Conservation (phyloP, 129 eudicot genomes). For the Smallanthus sonchifolius region DNA sequence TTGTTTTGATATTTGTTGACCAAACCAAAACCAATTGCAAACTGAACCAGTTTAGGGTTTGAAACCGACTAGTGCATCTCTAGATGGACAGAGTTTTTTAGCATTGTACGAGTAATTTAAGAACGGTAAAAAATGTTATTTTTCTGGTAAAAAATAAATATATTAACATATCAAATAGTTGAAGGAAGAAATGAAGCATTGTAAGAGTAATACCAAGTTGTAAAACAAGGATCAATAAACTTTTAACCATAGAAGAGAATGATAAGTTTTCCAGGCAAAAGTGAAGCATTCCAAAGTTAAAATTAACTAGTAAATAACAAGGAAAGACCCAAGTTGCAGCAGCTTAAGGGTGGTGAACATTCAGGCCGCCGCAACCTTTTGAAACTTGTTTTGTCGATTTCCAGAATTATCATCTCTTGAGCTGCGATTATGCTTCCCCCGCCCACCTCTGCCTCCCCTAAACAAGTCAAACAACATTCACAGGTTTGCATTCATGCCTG, state of each 20-base stretch:
- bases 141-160: not conserved
- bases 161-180: not conserved
- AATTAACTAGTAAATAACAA: not conserved
- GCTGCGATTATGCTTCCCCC: slow-evolving; percentile 58
- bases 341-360: not conserved
- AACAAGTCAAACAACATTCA: not conserved
- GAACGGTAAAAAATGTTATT: too few relatives aligned
- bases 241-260: not conserved
- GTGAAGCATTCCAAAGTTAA: not conserved
- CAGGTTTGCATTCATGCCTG: not conserved
- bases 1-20: too few relatives aligned
- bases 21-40: too few relatives aligned
- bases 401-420: slow-evolving; percentile 47
- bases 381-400: slow-evolving; percentile 59
- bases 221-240: not conserved
- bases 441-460: slow-evolving; percentile 78
- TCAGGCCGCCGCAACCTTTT: slow-evolving; percentile 54
- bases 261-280: not conserved
- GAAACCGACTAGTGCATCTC: too few relatives aligned
- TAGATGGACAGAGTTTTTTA: too few relatives aligned
- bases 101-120: too few relatives aligned
- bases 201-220: not conserved
- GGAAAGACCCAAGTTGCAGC: not conserved
- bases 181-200: not conserved
- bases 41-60: too few relatives aligned